Percentiles rank a stretch among this genome's conserved stretches.
phyloP scores from a whole-genome alignment of 306 rosid genomes.

The Cucurbita pepo region DNA sequence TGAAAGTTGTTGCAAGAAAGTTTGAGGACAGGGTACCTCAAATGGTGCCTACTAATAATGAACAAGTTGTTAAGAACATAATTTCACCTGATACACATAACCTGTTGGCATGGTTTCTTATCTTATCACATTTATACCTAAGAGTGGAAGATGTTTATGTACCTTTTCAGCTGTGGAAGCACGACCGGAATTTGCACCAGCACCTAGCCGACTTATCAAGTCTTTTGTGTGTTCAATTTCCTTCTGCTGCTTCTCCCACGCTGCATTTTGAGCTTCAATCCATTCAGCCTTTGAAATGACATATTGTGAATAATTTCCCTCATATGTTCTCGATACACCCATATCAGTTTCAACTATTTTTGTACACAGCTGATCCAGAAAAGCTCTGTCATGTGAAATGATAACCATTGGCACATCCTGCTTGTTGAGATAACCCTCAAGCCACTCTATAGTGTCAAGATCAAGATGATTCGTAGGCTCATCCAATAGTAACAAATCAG shows the following conservation, averaged over 20 bases:
- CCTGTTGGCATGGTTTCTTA: not conserved
- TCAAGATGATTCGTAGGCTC: conserved; percentile 97
- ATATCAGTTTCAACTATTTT: conserved; percentile 98
- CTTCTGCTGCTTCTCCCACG: conserved; percentile 99
- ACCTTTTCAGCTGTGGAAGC: conserved; percentile 97
- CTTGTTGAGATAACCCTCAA: conserved; percentile 68
- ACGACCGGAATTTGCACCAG: conserved; percentile 94
- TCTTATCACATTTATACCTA: not conserved
- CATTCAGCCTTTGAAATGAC: conserved; percentile 62
- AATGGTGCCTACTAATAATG: not conserved
- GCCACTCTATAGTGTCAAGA: conserved; percentile 98
- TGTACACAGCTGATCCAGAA: conserved; percentile 92
- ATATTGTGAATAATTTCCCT: conserved; percentile 79
- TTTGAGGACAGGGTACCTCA: not conserved
- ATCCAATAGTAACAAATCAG: conserved; percentile 79
- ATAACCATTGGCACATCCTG: conserved; percentile 98
- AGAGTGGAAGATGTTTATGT: not conserved
- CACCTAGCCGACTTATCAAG: conserved; percentile 71
- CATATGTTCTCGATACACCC: conserved; percentile 77
- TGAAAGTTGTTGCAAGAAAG: not conserved
- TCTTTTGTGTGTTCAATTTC: conserved; percentile 82
- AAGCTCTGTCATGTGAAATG: conserved; percentile 95
- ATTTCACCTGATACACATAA: not conserved
- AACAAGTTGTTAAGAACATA: not conserved
- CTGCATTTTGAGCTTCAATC: conserved; percentile 80